Base-by-base conservation (phyloP, 371 early-diverging fungal genomes). In the Lichtheimia ornata region DNA sequence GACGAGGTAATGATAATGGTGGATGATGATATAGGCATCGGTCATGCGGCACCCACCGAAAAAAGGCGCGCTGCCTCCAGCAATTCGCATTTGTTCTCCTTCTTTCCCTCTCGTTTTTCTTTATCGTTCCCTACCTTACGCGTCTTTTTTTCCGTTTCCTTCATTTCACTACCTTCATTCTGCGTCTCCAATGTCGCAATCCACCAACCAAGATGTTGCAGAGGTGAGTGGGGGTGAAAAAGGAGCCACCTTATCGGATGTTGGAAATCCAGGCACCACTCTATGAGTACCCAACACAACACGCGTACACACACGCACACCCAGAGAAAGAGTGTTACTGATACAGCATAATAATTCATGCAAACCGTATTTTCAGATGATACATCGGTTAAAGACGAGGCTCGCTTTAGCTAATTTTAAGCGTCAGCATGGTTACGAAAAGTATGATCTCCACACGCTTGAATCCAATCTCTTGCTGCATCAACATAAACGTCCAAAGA, bases 361-460 rank as follows among this genome's bases (percentile, higher is more conserved):
- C 47, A 47, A 47, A 22, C 27, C 30, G 4, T 18, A 35, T 56
- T 40, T 17, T 17, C 40, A 73, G 73, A 70, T 73, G 58, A 64
- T 66, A 35, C 61, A 70, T 58, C 67, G 73, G 35, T 53, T 64
- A 35, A 69, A 67, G 49, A 70, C 64, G 51, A 65, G 74, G 15
- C 64, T 72, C 14, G 72, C 70, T 6, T 59, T 69, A 9, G 71
- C 70, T 4, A 77, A 70, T 45, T 68, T 77, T 61, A 67, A 77
- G 51, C 55, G 69, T 50, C 66, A 70, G 52, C 47, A 67, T 57
- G 76, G 76, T 42, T 72, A 67, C 53, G 72, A 70, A 53, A 61
- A 68, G 51, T 64, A 62, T 50, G 73, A 72, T 57, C 50, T 76
- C 13, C 44, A 63, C 11, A 67, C 69, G 43, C 58, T 76, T 25